phyloP scores from a whole-genome alignment of 352 stramenopile genomes.

The Pythium aristosporum region DNA sequence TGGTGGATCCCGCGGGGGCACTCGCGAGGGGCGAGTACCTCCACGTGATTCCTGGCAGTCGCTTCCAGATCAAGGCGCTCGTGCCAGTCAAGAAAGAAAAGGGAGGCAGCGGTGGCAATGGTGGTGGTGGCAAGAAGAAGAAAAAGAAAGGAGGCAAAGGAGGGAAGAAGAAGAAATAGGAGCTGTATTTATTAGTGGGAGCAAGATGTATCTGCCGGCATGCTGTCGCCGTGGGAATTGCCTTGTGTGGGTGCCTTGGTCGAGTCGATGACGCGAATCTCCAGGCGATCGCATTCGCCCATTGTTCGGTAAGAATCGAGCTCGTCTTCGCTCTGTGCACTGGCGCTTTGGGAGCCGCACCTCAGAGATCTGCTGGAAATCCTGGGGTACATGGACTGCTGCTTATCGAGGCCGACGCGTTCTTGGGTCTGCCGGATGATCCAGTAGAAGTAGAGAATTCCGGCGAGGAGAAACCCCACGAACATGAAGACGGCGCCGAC shows the following conservation, averaged over 20 bases:
- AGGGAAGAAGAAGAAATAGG: constrained; percentile 44
- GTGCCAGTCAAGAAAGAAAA: constrained; percentile 33
- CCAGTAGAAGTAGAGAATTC: constrained; percentile 7
- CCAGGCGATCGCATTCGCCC: not conserved
- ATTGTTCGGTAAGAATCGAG: no score
- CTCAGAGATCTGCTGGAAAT: no score
- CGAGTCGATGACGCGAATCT: not conserved
- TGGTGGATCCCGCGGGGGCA: constrained; percentile 41
- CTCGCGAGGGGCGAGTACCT: constrained; percentile 52
- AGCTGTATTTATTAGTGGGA: not conserved
- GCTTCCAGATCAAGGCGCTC: constrained; percentile 66
- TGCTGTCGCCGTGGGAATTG: no score
- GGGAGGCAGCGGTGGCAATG: constrained; percentile 22
- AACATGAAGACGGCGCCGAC: not conserved
- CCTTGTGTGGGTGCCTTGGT: not conserved
- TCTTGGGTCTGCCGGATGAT: not conserved
- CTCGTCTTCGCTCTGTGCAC: not conserved
- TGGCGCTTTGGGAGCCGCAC: no score
- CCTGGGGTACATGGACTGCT: not conserved
- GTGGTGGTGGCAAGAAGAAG: constrained; percentile 28
- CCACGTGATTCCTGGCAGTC: constrained; percentile 62
- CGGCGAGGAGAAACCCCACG: not conserved
- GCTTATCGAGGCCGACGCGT: not conserved
- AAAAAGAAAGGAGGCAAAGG: constrained; percentile 26
- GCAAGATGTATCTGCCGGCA: no score